Evolutionary conservation across 495 filamentous ascomycete genomes (phyloP).

Genomic region (Xylaria flabelliformis): DNA sequence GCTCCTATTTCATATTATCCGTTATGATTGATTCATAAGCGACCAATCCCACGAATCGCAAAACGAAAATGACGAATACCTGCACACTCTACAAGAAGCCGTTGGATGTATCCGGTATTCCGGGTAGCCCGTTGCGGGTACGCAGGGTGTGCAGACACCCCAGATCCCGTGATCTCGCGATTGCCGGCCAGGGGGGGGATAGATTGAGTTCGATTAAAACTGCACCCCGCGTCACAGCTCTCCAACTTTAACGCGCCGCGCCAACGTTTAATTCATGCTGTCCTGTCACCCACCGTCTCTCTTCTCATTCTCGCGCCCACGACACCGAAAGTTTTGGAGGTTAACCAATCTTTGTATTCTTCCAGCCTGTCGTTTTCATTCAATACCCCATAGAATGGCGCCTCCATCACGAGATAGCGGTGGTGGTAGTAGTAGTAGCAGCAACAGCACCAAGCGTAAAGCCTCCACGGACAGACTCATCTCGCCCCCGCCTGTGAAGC

Average conservation of each 20-base stretch:
- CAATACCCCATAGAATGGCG: not conserved
- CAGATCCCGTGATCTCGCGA: constrained; percentile 30
- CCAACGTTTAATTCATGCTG: not conserved
- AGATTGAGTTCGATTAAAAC: constrained; percentile 8
- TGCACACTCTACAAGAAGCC: not conserved
- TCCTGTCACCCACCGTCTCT: not conserved
- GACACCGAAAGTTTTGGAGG: not conserved
- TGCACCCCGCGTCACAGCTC: constrained; percentile 13
- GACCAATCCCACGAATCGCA: not conserved
- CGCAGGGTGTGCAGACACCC: not conserved
- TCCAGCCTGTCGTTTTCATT: not conserved
- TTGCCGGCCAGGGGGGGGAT: not conserved
- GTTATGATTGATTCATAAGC: not conserved
- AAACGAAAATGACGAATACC: not conserved
- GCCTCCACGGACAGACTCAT: constrained; percentile 41
- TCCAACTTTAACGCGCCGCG: constrained; percentile 6
- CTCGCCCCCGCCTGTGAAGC: constrained; percentile 65
- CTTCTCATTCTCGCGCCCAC: not conserved
- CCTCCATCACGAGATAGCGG: not conserved
- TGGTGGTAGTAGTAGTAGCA: constrained; percentile 16
- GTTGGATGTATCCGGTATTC: not conserved
- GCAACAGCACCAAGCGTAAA: constrained; percentile 36
- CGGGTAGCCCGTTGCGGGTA: not conserved
- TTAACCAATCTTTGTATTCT: not conserved
- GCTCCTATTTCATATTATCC: not conserved